Base-by-base conservation (phyloP, 2,329 filamentous ascomycete species). In the Stagonosporopsis rhizophila region DNA sequence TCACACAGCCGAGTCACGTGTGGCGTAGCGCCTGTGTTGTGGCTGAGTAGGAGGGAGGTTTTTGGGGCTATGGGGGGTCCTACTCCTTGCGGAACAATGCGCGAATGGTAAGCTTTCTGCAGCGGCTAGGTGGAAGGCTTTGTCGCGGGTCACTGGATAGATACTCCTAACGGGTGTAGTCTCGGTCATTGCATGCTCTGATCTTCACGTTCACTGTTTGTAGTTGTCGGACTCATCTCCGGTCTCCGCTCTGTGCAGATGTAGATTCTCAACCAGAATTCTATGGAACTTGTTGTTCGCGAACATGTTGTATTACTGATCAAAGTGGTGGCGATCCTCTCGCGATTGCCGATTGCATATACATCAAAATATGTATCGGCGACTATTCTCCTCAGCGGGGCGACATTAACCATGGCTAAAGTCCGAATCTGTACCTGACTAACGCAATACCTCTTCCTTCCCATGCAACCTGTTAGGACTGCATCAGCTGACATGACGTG, bases 1-100 rank as follows among this genome's bases (percentile, higher is more conserved):
- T 51, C 35, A 46, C n/a, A 46, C 11, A 8, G 41, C 38, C 15
- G 23, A 8, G 37, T 23, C 28, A 56, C 12, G 1, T 47, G 47
- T 50, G 44, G 52, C 52, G 52, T 22, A 14, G 20, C 35, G n/a
- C n/a, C n/a, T n/a, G n/a, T n/a, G n/a, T n/a, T 38, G 53, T 51
- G 53, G 53, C 53, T 56, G 53, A 51, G 53, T 41, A 1, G 3
- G 8, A 27, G 20, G 8, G 28, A 32, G 12, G 5, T 22, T 15
- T 32, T 32, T 6, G 30, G 17, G 42, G 32, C 51, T 48, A 38
- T 53, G 51, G n/a, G 27, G 7, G 35, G 20, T 12, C n/a, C 23
- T 39, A 38, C 23, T 48, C 44, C 27, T 39, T 38, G 17, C n/a
- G 47, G 35, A 19, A n/a, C n/a, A 3, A 35, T 28, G 20, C 37